Conservation (phyloP, 2,329 filamentous ascomycete genomes). For the Fusarium setosum region DNA sequence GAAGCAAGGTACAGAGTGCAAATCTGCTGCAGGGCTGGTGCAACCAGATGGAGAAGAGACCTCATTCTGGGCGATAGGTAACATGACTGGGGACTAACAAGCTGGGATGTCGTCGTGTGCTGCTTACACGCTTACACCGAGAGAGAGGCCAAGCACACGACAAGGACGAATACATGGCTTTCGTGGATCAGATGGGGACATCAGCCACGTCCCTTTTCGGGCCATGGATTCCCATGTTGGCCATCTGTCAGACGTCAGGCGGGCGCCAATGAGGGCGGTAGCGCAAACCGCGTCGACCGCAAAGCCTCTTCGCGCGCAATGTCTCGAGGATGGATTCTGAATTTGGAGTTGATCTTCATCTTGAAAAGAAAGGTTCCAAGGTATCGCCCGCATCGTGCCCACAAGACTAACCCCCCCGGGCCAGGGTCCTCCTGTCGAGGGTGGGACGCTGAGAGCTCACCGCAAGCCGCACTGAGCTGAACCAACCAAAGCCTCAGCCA, state of each 20-base stretch:
- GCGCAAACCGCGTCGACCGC: conserved; percentile 12
- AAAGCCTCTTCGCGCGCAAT: not conserved
- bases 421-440: conserved; percentile 24
- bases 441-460: conserved; percentile 33
- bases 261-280: conserved; percentile 22
- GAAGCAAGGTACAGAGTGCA: conserved; percentile 5
- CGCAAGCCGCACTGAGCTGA: conserved; percentile 31
- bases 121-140: conserved; percentile 11
- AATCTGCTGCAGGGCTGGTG: not conserved
- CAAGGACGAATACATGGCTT: conserved; percentile 8
- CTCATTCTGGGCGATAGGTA: not conserved
- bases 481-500: conserved; percentile 24
- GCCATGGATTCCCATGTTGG: conserved; percentile 20
- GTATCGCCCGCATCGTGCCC: conserved; percentile 25
- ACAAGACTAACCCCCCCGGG: conserved; percentile 32
- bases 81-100: conserved; percentile 3
- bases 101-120: not conserved
- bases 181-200: not conserved
- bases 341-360: conserved; percentile 40
- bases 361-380: conserved; percentile 35
- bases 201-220: conserved; percentile 24
- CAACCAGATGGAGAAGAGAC: not conserved
- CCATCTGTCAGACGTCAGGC: conserved; percentile 25
- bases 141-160: not conserved
- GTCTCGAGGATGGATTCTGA: conserved; percentile 21